A percentile compares a stretch with the other conserved stretches of the same genome.
Conservation (phyloP, 495 filamentous ascomycete genomes). For the Aspergillus panamensis region DNA sequence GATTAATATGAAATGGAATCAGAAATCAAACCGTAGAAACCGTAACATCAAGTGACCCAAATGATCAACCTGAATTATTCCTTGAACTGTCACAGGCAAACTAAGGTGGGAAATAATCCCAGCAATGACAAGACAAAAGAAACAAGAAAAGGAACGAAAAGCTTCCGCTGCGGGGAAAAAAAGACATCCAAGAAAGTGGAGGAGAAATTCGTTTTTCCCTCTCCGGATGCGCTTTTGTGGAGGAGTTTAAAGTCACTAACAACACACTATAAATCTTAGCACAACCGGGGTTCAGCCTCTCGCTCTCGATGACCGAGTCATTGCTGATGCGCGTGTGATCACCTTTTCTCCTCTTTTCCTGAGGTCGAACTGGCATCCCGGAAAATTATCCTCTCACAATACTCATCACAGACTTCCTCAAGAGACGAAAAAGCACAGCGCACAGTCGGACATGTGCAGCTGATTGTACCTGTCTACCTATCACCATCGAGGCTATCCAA, state of each 20-base stretch:
- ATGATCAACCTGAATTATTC: background rate
- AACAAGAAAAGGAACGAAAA: background rate
- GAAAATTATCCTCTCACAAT: background rate
- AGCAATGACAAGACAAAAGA: background rate
- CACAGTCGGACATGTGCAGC: background rate
- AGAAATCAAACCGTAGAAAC: background rate
- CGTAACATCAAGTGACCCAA: no score
- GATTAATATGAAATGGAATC: background rate
- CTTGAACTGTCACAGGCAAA: background rate
- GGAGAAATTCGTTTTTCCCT: slow-evolving; percentile 11
- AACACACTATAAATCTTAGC: background rate
- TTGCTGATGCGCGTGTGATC: background rate
- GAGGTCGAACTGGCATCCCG: background rate
- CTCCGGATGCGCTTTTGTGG: background rate
- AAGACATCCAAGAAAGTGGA: background rate
- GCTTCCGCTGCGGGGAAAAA: background rate
- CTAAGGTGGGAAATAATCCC: background rate
- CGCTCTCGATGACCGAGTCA: background rate
- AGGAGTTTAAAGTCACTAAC: background rate
- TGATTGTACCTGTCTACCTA: background rate
- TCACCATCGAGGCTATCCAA: background rate
- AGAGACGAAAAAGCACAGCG: background rate
- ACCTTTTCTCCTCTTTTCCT: background rate
- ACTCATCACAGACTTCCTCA: background rate
- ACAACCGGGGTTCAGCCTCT: background rate